These are phyloP conservation scores for Ogataea populi-albae DNA, from an alignment of 805 yeast genomes.

Conservation along the genomic window DNA sequence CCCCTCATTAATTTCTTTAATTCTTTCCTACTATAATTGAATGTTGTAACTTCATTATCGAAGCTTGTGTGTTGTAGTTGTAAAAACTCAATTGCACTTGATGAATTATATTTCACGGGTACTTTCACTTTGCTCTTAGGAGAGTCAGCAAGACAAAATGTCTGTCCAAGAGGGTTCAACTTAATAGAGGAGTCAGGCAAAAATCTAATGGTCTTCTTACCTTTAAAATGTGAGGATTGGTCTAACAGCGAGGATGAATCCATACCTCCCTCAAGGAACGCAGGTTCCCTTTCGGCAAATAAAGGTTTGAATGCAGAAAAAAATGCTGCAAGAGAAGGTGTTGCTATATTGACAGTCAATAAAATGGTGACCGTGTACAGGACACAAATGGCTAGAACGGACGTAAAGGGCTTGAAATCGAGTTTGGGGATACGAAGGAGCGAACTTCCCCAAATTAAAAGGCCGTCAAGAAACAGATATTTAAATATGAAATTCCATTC, in stretches of 20 bases:
- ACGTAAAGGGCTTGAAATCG: conserved; percentile 56
- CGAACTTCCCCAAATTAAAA: conserved; percentile 69
- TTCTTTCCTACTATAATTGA: conserved; percentile 58
- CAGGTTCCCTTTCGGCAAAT: conserved; percentile 31
- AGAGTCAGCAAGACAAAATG: conserved; percentile 54
- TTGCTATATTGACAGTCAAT: conserved; percentile 48
- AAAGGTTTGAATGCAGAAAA: conserved; percentile 18
- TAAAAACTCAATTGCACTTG: conserved; percentile 64
- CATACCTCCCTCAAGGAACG: conserved; percentile 32
- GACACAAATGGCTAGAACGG: conserved; percentile 45
- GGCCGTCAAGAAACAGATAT: conserved; percentile 70
- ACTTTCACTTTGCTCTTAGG: conserved; percentile 39
- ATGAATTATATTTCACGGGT: conserved; percentile 80
- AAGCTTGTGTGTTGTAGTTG: conserved; percentile 63
- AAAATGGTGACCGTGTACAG: conserved; percentile 52
- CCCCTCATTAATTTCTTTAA: conserved; percentile 37
- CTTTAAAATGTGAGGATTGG: conserved; percentile 68
- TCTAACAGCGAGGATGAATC: conserved; percentile 39
- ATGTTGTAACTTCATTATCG: conserved; percentile 42
- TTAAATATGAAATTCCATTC: conserved; percentile 63
- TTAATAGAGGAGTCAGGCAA: conserved; percentile 88
- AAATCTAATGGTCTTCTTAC: conserved; percentile 80
- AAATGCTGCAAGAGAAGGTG: conserved; percentile 39
- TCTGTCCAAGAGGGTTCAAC: conserved; percentile 69
- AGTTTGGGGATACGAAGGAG: conserved; percentile 72